A percentile compares a stretch with the other conserved stretches of the same genome.
These are phyloP conservation scores for Botrytis sinoallii DNA, from an alignment of 2,329 filamentous ascomycete species.

Conservation along the genomic window DNA sequence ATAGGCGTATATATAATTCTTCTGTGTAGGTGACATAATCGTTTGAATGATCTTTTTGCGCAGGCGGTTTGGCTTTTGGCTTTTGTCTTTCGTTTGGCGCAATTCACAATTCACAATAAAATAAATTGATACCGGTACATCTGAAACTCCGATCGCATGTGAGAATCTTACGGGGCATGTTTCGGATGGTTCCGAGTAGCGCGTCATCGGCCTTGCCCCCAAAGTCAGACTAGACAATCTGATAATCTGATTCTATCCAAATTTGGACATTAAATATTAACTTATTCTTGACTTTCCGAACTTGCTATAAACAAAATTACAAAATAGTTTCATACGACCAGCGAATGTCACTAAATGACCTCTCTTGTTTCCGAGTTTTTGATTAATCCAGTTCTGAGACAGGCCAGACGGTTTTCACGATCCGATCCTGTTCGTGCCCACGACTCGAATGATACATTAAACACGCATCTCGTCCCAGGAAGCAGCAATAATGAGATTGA, in stretches of 20 bases:
- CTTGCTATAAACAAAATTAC: background rate
- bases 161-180: slow-evolving; percentile 12
- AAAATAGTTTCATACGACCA: slow-evolving; percentile 24
- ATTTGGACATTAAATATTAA: background rate
- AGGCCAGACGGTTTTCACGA: slow-evolving; percentile 60
- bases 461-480: slow-evolving; percentile 23
- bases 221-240: background rate
- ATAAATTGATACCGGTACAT: background rate
- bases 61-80: background rate
- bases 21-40: background rate
- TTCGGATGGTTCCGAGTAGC: slow-evolving; percentile 18
- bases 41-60: background rate
- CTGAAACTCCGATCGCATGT: slow-evolving; percentile 17
- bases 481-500: slow-evolving; percentile 9
- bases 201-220: slow-evolving; percentile 22
- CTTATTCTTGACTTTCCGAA: background rate
- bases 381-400: slow-evolving; percentile 63
- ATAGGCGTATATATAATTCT: slow-evolving; percentile 61
- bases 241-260: background rate
- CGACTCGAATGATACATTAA: slow-evolving; percentile 38
- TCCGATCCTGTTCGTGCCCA: slow-evolving; percentile 36
- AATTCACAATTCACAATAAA: background rate
- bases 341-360: slow-evolving; percentile 48
- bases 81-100: background rate
- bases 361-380: slow-evolving; percentile 63